A percentile compares a stretch with the other conserved stretches of the same genome.
Evolutionary conservation across 2,329 filamentous ascomycete genomes (phyloP).

Genomic region (Verticillium tricorpus): DNA sequence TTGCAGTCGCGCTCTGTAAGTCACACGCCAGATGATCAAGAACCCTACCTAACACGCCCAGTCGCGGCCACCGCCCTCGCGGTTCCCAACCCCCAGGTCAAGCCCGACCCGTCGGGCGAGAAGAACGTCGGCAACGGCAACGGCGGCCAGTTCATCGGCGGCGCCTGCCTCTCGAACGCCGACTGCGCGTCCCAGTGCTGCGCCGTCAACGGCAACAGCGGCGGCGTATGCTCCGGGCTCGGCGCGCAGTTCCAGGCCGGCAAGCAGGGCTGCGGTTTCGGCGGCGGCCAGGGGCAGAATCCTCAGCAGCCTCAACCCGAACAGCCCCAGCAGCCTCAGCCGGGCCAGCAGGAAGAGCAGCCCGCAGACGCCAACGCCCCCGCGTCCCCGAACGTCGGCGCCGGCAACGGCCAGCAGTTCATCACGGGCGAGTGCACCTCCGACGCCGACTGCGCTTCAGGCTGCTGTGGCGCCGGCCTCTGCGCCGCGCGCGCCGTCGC

Average conservation of each 20-base stretch:
- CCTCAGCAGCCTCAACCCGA: slow-evolving; percentile 1
- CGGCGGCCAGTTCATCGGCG: slow-evolving; percentile 24
- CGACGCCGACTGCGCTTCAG: slow-evolving; percentile 25
- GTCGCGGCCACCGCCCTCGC: slow-evolving; percentile 15
- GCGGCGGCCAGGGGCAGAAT: slow-evolving; percentile 3
- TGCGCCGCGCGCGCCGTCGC: slow-evolving; percentile 27
- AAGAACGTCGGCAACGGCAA: slow-evolving; percentile 21
- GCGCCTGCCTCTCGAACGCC: slow-evolving; percentile 19
- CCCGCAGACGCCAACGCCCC: slow-evolving; percentile 1
- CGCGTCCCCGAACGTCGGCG: slow-evolving; percentile 21
- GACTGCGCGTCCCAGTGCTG: slow-evolving; percentile 22
- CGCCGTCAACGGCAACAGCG: slow-evolving; percentile 17
- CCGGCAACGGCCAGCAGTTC: slow-evolving; percentile 24
- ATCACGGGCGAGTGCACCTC: slow-evolving; percentile 27
- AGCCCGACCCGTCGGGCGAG: slow-evolving; percentile 19
- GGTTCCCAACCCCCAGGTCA: slow-evolving; percentile 3
- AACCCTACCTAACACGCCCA: neutral
- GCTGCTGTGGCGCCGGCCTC: slow-evolving; percentile 26
- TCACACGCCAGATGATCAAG: slow-evolving; percentile 9
- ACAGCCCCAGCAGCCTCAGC: neutral
- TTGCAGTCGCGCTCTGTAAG: slow-evolving; percentile 9
- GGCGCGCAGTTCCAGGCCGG: slow-evolving; percentile 19
- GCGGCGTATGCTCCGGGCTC: slow-evolving; percentile 21
- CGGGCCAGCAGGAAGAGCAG: neutral
- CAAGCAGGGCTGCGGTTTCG: slow-evolving; percentile 22